Conservation (phyloP, 495 filamentous ascomycete species). For the Extremus antarcticus region DNA sequence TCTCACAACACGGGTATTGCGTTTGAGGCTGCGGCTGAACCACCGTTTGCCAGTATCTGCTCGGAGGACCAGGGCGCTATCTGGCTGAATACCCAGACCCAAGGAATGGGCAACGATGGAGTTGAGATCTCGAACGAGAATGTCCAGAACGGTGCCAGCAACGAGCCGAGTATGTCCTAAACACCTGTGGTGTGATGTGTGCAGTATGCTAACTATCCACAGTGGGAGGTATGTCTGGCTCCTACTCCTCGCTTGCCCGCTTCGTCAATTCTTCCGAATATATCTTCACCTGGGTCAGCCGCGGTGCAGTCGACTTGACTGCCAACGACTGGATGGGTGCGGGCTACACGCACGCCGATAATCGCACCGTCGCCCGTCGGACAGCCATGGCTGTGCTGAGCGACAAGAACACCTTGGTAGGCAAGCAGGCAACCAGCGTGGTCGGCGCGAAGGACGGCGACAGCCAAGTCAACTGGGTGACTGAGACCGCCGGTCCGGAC, state of each 20-base stretch:
- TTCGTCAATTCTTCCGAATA: constrained; percentile 36
- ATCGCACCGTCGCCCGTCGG: constrained; percentile 41
- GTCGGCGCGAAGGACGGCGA: constrained; percentile 41
- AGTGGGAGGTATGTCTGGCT: constrained; percentile 46
- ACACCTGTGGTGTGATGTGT: neutral
- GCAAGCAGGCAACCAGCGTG: constrained; percentile 35
- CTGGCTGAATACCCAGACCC: constrained; percentile 46
- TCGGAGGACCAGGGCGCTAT: constrained; percentile 47
- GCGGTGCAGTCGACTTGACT: constrained; percentile 40
- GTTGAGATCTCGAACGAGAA: constrained; percentile 48
- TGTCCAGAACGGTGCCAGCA: constrained; percentile 41
- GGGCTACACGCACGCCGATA: constrained; percentile 37
- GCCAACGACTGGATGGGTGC: constrained; percentile 41
- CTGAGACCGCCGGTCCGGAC: constrained; percentile 33
- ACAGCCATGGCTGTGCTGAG: constrained; percentile 39
- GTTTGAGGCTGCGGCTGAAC: constrained; percentile 40
- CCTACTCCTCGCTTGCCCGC: constrained; percentile 39
- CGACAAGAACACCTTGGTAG: constrained; percentile 41
- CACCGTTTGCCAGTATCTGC: constrained; percentile 43
- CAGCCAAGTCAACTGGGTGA: constrained; percentile 43
- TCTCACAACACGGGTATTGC: constrained; percentile 50
- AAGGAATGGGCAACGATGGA: constrained; percentile 37
- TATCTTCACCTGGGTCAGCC: constrained; percentile 44
- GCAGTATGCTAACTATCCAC: neutral
- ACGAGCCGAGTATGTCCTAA: constrained; percentile 33